phyloP scores from a whole-genome alignment of 306 rosid species.

The Leucaena leucocephala region DNA sequence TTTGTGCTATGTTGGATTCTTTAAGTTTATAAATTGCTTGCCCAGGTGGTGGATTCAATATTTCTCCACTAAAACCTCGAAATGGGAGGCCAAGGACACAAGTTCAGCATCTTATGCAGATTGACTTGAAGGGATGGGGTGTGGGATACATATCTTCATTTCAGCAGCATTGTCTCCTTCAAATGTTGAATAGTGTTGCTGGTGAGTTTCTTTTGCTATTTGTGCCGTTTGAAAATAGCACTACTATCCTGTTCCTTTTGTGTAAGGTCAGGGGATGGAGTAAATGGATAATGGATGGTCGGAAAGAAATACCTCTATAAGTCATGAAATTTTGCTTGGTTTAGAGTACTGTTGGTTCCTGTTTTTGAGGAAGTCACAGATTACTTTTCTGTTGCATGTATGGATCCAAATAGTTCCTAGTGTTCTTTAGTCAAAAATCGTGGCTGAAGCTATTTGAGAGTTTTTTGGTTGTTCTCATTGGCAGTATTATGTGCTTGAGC shows the following conservation, averaged over 20 bases:
- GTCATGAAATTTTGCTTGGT: not conserved
- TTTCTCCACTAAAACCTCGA: slow-evolving; percentile 89
- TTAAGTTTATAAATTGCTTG: slow-evolving; percentile 26
- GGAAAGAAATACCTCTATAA: not conserved
- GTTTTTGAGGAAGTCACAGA: not conserved
- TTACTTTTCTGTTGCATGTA: not conserved
- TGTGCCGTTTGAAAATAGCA: slow-evolving; percentile 17
- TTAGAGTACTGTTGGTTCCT: not conserved
- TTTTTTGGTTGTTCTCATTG: not conserved
- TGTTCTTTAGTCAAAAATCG: not conserved
- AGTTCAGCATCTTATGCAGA: slow-evolving; percentile 99
- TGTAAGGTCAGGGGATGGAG: slow-evolving; percentile 15
- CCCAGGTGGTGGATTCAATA: slow-evolving; percentile 94
- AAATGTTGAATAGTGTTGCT: slow-evolving; percentile 94
- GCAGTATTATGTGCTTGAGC: not conserved
- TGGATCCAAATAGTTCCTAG: not conserved
- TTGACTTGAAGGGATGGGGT: slow-evolving; percentile 99
- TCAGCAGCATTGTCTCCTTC: slow-evolving; percentile 98
- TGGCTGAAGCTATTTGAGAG: not conserved
- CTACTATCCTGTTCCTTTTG: slow-evolving; percentile 16
- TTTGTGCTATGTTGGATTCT: slow-evolving; percentile 25
- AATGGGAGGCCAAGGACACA: slow-evolving; percentile 97
- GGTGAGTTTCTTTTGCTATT: slow-evolving; percentile 56
- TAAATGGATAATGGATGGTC: not conserved
- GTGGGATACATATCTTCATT: slow-evolving; percentile 85